A percentile compares a stretch with the other conserved stretches of the same genome.
Evolutionary conservation across 2,329 filamentous ascomycete species (phyloP).

Genomic region (Capronia epimyces): DNA sequence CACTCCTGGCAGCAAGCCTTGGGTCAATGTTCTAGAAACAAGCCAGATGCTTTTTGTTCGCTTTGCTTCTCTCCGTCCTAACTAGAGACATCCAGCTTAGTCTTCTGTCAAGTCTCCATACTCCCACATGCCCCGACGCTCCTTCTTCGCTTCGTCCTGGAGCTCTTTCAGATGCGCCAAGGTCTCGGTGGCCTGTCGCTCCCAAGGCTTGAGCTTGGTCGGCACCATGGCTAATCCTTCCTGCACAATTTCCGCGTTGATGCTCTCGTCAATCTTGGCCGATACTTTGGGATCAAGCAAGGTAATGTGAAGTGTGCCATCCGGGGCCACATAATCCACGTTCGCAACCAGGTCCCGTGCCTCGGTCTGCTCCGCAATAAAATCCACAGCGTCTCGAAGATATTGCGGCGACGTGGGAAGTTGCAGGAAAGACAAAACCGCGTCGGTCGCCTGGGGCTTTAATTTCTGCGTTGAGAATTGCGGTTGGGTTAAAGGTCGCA

Average conservation of each 20-base stretch:
- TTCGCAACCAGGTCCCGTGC: slow-evolving; percentile 77
- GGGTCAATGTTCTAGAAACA: too few species aligned
- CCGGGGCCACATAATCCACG: slow-evolving; percentile 78
- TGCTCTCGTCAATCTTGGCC: slow-evolving; percentile 64
- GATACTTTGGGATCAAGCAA: slow-evolving; percentile 70
- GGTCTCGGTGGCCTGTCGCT: slow-evolving; percentile 67
- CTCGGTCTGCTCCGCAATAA: slow-evolving; percentile 68
- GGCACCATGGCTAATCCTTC: slow-evolving; percentile 88
- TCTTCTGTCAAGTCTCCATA: slow-evolving; percentile 95
- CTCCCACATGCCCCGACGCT: slow-evolving; percentile 89
- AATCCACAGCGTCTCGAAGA: slow-evolving; percentile 69
- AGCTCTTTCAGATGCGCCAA: slow-evolving; percentile 66
- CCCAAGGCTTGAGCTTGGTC: slow-evolving; percentile 86
- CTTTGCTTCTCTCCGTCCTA: neutral
- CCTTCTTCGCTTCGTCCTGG: slow-evolving; percentile 72
- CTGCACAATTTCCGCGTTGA: slow-evolving; percentile 81
- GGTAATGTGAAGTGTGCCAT: slow-evolving; percentile 78
- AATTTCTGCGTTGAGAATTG: slow-evolving; percentile 79
- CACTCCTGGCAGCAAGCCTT: too few species aligned
- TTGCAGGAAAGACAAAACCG: slow-evolving; percentile 80
- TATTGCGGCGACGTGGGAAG: slow-evolving; percentile 79
- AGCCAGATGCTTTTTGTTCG: too few species aligned
- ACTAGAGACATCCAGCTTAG: slow-evolving; percentile 37
- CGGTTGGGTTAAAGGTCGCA: slow-evolving; percentile 71
- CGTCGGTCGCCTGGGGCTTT: slow-evolving; percentile 80